phyloP scores from a whole-genome alignment of 495 filamentous ascomycete species.

The Extremus antarcticus region DNA sequence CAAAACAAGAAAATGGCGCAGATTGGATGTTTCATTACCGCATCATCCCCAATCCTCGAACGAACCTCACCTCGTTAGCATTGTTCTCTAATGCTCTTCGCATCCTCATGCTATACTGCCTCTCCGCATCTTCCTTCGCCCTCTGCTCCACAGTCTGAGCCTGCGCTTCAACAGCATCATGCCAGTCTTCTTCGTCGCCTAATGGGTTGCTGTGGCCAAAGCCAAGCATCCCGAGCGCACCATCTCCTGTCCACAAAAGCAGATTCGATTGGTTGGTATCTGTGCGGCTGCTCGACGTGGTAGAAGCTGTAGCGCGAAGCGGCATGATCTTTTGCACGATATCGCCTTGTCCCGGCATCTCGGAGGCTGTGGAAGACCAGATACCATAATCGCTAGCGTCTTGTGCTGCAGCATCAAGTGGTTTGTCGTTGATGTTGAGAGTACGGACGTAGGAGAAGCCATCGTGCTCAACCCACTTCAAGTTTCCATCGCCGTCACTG shows the following conservation, averaged over 20 bases:
- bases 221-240: conserved; percentile 28
- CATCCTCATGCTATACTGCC: conserved; percentile 58
- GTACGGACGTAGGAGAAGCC: conserved; percentile 69
- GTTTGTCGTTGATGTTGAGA: conserved; percentile 57
- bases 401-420: background rate
- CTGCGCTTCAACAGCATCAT: conserved; percentile 7
- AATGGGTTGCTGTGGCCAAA: conserved; percentile 20
- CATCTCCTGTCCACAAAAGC: conserved; percentile 34
- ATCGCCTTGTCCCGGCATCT: conserved; percentile 25
- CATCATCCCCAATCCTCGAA: conserved; percentile 53
- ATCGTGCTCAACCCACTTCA: conserved; percentile 90
- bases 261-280: conserved; percentile 25
- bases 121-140: conserved; percentile 37
- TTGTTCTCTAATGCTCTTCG: conserved; percentile 63
- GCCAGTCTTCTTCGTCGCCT: conserved; percentile 11
- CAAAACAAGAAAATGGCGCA: too few relatives aligned
- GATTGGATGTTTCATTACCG: background rate
- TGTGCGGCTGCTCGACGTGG: background rate
- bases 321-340: conserved; percentile 35
- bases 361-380: conserved; percentile 13
- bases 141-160: conserved; percentile 30
- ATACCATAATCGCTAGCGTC: conserved; percentile 12
- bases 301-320: conserved; percentile 8
- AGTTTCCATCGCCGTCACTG: conserved; percentile 68
- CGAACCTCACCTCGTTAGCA: conserved; percentile 71